Percentiles rank a stretch among this genome's conserved stretches.
Conservation (phyloP, 306 rosid species). For the Cucumis hystrix region DNA sequence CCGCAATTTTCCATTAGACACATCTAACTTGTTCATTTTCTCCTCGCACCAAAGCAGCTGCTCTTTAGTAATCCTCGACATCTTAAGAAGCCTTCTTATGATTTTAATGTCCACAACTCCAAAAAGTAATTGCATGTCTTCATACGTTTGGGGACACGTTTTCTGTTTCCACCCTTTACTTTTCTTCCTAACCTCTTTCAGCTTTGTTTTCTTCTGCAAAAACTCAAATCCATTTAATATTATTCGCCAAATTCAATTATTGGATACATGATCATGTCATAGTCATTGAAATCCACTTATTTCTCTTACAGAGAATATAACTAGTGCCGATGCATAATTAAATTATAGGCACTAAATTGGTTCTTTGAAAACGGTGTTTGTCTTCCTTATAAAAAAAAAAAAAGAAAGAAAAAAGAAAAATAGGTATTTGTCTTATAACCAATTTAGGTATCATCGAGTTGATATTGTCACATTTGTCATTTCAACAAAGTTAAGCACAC, state of each 20-base stretch:
- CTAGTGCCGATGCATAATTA: not conserved
- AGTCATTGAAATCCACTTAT: not conserved
- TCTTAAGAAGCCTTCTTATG: slow-evolving; percentile 52
- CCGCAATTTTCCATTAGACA: slow-evolving; percentile 44
- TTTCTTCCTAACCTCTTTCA: slow-evolving; percentile 60
- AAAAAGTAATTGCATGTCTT: slow-evolving; percentile 64
- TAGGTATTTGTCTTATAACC: too few relatives aligned
- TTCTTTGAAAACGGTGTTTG: too few relatives aligned
- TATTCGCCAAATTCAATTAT: not conserved
- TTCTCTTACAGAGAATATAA: not conserved
- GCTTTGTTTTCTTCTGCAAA: slow-evolving; percentile 62
- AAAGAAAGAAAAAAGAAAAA: too few relatives aligned
- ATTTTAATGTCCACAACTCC: slow-evolving; percentile 56
- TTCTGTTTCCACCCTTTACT: slow-evolving; percentile 63
- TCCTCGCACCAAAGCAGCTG: slow-evolving; percentile 91
- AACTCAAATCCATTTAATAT: not conserved
- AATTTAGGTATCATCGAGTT: too few relatives aligned
- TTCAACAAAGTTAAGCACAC: not conserved
- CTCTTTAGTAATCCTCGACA: slow-evolving; percentile 55
- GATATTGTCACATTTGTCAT: not conserved
- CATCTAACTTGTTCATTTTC: slow-evolving; percentile 70
- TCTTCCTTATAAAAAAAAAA: too few relatives aligned
- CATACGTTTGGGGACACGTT: slow-evolving; percentile 54
- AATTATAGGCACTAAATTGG: not conserved
- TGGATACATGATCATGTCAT: not conserved